Base-by-base conservation (phyloP, 768 basidiomycete genomes). In the Pleurotus sapidus region DNA sequence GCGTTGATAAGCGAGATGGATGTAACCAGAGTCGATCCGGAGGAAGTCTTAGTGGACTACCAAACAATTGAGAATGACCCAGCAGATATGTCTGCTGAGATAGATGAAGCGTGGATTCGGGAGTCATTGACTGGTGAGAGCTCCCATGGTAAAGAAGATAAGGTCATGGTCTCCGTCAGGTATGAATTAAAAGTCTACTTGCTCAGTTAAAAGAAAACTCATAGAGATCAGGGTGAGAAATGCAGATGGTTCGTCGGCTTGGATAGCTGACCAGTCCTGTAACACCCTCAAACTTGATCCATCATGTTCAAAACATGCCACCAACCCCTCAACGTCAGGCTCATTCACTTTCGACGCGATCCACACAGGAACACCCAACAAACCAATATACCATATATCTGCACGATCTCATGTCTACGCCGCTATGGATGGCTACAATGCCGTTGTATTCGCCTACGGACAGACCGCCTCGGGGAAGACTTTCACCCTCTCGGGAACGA, bases 361-460 rank as follows among this genome's bases (percentile, higher is more conserved):
- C 57, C 82, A 92, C 50, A 91, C 86, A 4, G 88, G 88, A 0
- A 86, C 88, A 1, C 84, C 87, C 34, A 93, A 91, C 72, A 91
- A 90, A 64, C 84, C 87, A 0, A 76, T 93, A 5, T 94, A 93
- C 67, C 84, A 80, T 42, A 82, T 86, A 3, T 85, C 89, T 14
- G 92, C 88, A 1, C 81, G 84, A 11, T 87, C 84, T 3, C 92
- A 93, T 65, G 91, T 93, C 1, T 84, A 83, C 57, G 92, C 95
- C 3, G 93, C 95, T 8, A 97, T 98, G 94, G 92, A 93, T 50
- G 97, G 97, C 15, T 98, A 86, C 78, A 98, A 98, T 70, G 84
- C 95, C 6, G 92, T 98, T 61, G 84, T 98, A 42, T 99, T 99
- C 64, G 96, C 97, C 0, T 91, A 92, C 54, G 90, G 91, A 6